These are phyloP conservation scores for Hippophae gyantsensis DNA, from an alignment of 306 rosid genomes.

Conservation along the genomic window DNA sequence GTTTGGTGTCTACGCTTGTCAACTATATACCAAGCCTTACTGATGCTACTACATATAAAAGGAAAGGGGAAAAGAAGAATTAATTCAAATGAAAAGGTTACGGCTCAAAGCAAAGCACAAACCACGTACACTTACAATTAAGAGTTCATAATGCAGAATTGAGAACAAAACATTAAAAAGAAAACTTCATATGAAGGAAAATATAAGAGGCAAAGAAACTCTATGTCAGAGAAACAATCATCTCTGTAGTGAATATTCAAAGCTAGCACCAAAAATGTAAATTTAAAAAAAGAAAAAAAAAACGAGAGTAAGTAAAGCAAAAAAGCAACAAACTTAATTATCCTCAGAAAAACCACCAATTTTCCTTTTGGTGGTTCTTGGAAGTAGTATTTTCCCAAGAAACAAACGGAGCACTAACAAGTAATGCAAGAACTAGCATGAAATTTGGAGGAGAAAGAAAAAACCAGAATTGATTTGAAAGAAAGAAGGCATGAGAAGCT, in stretches of 20 bases:
- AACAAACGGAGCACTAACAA: background rate
- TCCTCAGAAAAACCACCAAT: constrained; percentile 14
- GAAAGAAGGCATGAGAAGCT: constrained; percentile 18
- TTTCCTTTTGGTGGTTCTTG: constrained; percentile 6
- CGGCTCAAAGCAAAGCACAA: no score
- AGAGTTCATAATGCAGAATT: background rate
- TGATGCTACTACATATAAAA: no score
- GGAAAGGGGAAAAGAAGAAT: no score
- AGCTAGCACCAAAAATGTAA: constrained; percentile 24
- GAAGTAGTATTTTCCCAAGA: constrained; percentile 1
- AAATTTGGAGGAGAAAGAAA: background rate
- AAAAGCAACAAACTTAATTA: background rate
- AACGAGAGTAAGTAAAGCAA: background rate
- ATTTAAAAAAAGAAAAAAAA: background rate
- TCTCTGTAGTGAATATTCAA: constrained; percentile 17
- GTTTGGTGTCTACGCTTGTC: no score
- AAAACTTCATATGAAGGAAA: background rate
- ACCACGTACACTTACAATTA: background rate
- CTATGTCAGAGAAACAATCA: constrained; percentile 33
- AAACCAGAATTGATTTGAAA: background rate
- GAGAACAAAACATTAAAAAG: background rate
- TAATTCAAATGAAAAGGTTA: no score
- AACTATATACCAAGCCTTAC: no score
- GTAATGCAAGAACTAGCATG: background rate
- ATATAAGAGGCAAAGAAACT: background rate